Base-by-base conservation (phyloP, 2,329 filamentous ascomycete genomes). In the Pyricularia grisea region DNA sequence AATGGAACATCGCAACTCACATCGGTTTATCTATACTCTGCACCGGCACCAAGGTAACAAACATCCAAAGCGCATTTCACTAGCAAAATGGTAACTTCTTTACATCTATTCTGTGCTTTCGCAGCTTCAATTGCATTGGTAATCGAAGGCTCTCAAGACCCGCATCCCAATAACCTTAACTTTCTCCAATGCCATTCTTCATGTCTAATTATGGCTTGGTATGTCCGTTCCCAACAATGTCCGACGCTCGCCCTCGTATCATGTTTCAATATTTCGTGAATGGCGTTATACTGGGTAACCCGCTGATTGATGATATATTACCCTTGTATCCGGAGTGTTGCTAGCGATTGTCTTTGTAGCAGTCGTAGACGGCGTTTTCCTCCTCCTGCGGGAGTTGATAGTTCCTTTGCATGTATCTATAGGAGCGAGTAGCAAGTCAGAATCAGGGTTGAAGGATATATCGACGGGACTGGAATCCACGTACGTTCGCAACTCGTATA, bases 401-500 rank as follows among this genome's bases (percentile, higher is more conserved):
- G 28, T 66, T 66, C 64, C 33, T 66, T 23, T 66, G 64, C 30
- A 36, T 66, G 30, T 30, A 66, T 27, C 64, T 66, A n/a, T 23
- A 31, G 6, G 20, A 36, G 2, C 2, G 23, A 4, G 23, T 3
- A 66, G 2, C n/a, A 66, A 5, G 64, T 33, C 20, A 50, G 33
- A 14, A 28, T 25, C n/a, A 28, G 9, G 20, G 11, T 17, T n/a
- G 14, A 7, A 6, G 65, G 31, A 12, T 17, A 20, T 4, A 3
- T 11, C 12, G 5, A 9, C 25, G 23, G 5, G 20, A 14, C 17
- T 4, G 30, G 20, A 42, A 17, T 9, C 1, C 65, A 70, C 74
- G 64, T 72, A 77, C 75, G 74, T 75, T 70, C 75, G 73, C 74
- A 79, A 78, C 68, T 77, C 74, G 61, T 78, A 76, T 28, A 79